Evolutionary conservation across 2,329 filamentous ascomycete species (phyloP).

Genomic region (Stemphylium lycopersici): DNA sequence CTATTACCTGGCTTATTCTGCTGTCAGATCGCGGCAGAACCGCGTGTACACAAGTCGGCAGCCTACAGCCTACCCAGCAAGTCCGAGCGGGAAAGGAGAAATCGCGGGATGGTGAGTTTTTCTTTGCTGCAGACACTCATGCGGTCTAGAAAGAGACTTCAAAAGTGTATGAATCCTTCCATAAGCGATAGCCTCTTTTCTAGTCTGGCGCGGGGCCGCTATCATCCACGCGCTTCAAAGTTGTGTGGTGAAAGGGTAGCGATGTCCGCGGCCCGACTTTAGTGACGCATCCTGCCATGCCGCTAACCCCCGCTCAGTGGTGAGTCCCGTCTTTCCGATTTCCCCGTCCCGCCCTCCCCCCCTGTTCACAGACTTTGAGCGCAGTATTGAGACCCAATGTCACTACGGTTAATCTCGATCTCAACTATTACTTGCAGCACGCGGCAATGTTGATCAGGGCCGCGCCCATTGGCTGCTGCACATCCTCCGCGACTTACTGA

Average conservation of each 20-base stretch:
- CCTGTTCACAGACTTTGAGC: background rate
- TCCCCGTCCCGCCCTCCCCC: conserved; percentile 7
- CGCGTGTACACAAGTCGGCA: background rate
- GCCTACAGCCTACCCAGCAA: background rate
- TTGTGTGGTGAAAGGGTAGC: conserved; percentile 1
- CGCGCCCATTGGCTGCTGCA: background rate
- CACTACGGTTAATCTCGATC: conserved; percentile 4
- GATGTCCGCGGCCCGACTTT: background rate
- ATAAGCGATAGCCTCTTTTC: background rate
- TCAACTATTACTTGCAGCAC: background rate
- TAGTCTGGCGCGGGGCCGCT: background rate
- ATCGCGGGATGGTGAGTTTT: background rate
- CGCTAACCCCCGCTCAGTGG: conserved; percentile 1
- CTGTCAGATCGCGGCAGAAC: background rate
- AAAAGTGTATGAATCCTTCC: conserved; percentile 5
- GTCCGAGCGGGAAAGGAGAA: background rate
- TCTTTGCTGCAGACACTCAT: background rate
- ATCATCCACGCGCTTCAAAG: background rate
- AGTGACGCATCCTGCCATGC: conserved; percentile 4
- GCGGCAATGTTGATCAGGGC: background rate
- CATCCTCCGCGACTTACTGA: background rate
- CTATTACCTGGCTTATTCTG: no score
- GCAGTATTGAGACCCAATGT: background rate
- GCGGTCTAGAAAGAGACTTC: background rate
- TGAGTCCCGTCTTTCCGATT: conserved; percentile 1